These are phyloP conservation scores for Tulasnella sp. DNA, from an alignment of 768 basidiomycete genomes.

Conservation along the genomic window DNA sequence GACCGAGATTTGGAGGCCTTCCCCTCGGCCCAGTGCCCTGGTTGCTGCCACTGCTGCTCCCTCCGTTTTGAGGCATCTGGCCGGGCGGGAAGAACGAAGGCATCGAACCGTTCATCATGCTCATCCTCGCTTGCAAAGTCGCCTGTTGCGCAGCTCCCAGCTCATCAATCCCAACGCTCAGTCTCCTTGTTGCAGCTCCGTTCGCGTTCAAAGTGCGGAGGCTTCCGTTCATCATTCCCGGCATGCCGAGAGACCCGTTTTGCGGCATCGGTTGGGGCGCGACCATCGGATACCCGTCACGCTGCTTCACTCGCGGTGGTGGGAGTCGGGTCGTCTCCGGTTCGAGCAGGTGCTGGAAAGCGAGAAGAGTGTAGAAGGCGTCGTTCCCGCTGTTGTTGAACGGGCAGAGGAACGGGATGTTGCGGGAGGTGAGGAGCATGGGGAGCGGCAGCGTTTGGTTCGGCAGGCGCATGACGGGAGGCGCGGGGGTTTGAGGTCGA, in stretches of 20 bases:
- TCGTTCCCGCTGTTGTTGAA: constrained; percentile 79
- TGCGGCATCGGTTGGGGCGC: constrained; percentile 4
- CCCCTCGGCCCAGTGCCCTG: constrained; percentile 13
- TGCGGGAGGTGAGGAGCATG: constrained; percentile 63
- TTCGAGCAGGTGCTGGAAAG: constrained; percentile 69
- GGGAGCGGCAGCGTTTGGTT: constrained; percentile 59
- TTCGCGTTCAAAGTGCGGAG: not conserved
- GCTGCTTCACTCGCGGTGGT: constrained; percentile 14
- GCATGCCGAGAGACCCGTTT: not conserved
- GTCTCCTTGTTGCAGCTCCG: not conserved
- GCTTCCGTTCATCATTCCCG: constrained; percentile 20
- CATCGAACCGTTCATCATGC: constrained; percentile 33
- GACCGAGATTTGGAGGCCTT: not conserved
- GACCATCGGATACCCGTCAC: constrained; percentile 28
- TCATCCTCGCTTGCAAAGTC: constrained; percentile 17
- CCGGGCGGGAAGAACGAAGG: constrained; percentile 24
- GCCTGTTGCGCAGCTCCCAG: constrained; percentile 13
- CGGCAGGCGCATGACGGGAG: constrained; percentile 5
- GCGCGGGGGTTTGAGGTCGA: not conserved
- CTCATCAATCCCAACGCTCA: not conserved
- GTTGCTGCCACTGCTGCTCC: not conserved
- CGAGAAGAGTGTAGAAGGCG: constrained; percentile 69
- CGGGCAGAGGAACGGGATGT: constrained; percentile 48
- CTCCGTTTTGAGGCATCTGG: not conserved
- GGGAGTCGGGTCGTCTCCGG: constrained; percentile 44